Conservation (phyloP, 2,329 filamentous ascomycete species). For the Zarea fungicola region DNA sequence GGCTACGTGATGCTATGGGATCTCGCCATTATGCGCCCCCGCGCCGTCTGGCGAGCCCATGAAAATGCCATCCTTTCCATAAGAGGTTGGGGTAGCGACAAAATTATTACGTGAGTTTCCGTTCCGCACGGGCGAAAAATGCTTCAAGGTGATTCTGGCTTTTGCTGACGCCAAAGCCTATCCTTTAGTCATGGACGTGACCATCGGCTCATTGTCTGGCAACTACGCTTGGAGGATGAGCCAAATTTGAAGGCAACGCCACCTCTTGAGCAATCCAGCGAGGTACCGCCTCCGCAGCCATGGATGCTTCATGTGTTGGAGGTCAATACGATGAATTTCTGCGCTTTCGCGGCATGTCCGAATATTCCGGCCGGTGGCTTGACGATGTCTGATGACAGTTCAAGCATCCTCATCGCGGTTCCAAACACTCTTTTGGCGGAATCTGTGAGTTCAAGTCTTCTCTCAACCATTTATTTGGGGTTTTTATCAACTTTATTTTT, state of each 20-base stretch:
- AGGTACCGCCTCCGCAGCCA: constrained; percentile 52
- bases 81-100: constrained; percentile 63
- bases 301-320: constrained; percentile 81
- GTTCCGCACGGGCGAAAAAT: not conserved
- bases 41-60: constrained; percentile 84
- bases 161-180: not conserved
- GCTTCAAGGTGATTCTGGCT: too few relatives aligned
- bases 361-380: constrained; percentile 15
- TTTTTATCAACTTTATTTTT: too few relatives aligned
- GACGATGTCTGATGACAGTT: constrained; percentile 10
- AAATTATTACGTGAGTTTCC: constrained; percentile 71
- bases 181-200: constrained; percentile 76
- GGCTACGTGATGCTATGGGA: constrained; percentile 88
- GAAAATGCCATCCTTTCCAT: constrained; percentile 70
- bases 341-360: constrained; percentile 65
- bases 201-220: constrained; percentile 81
- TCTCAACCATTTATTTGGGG: not conserved
- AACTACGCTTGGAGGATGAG: constrained; percentile 58
- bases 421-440: constrained; percentile 73
- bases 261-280: constrained; percentile 59
- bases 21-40: constrained; percentile 71
- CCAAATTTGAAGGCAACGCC: constrained; percentile 58
- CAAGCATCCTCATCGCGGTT: constrained; percentile 64
- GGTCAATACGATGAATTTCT: constrained; percentile 95
- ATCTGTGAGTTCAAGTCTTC: constrained; percentile 42